Evolutionary conservation across 345 rosid genomes (phyloP), one percentile per base, ranked within the genome.

Genomic region (Cochlearia excelsa): DNA sequence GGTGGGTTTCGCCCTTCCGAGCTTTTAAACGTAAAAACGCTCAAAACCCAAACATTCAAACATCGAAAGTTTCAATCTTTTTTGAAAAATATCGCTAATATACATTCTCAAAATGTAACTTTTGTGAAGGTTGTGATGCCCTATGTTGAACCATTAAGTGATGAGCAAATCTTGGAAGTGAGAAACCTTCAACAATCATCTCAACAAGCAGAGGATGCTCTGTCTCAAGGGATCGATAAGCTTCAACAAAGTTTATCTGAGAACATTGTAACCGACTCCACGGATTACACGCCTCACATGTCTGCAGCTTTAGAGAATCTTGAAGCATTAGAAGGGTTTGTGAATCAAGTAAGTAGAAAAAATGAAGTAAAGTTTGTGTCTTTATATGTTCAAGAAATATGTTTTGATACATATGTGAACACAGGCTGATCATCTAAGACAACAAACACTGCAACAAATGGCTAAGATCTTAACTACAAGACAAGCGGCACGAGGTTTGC

Each of bases 1-100:
- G 98, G 95, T 51, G 96, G 96, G 39, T 92, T 88, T 67, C 93
- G 98, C 3, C 98, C 98, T 27, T 92, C 95, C 0, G 93, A 86
- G 59, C 80, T 92, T 57, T 66, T 92, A 41, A 82, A 84, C 61
- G 98, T 91, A 80, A 73, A 16, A 16, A 53, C 51, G 23, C 23
- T 16, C 23, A 16, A 16, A 16, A 16, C 23, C 23, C 23, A 16
- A 16, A 16, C 23, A 16, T 16, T 16, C 23, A 16, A 16, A 16
- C 23, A 16, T 16, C 23, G 23, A 16, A 16, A 16, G 23, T 16
- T 16, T 16, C 23, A 16, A 16, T 16, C 23, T 16, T 16, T 16
- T 16, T 16, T 16, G 23, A 16, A 16, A 16, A 16, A 16, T 16
- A 16, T 16, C 23, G 23, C 23, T 16, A 16, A 16, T 16, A 16